phyloP scores from a whole-genome alignment of 2,329 filamentous ascomycete species.

The Cladobotryum protrusum region DNA sequence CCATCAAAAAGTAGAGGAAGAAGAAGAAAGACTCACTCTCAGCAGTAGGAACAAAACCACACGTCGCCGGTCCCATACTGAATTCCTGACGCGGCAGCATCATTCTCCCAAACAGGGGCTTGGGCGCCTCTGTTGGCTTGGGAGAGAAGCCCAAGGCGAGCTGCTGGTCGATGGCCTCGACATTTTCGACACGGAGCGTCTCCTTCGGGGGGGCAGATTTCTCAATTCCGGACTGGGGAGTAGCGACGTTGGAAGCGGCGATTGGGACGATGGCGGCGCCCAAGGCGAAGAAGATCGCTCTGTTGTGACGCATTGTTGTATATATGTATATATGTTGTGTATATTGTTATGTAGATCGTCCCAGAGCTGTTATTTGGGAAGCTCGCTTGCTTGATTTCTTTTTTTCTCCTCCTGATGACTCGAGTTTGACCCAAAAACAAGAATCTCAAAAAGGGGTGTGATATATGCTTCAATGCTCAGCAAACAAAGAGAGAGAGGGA shows the following conservation, averaged over 20 bases:
- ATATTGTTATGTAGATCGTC: neutral
- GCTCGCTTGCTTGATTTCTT: neutral
- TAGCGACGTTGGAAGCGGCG: slow-evolving; percentile 18
- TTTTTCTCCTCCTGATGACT: too few relatives aligned
- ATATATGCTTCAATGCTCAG: neutral
- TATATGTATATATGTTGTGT: neutral
- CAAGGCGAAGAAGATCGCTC: slow-evolving; percentile 18
- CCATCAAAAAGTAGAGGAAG: neutral
- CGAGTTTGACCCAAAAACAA: neutral
- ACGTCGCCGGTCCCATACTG: slow-evolving; percentile 23
- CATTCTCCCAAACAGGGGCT: slow-evolving; percentile 23
- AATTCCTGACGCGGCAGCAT: slow-evolving; percentile 23
- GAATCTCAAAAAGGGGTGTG: neutral
- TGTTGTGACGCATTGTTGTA: slow-evolving; percentile 6
- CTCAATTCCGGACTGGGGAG: slow-evolving; percentile 16
- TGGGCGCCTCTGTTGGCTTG: slow-evolving; percentile 25
- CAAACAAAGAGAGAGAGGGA: too few relatives aligned
- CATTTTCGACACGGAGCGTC: slow-evolving; percentile 16
- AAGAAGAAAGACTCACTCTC: slow-evolving; percentile 22
- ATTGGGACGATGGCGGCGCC: slow-evolving; percentile 11
- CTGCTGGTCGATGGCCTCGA: slow-evolving; percentile 14
- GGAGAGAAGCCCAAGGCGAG: slow-evolving; percentile 27
- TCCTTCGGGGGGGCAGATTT: slow-evolving; percentile 23
- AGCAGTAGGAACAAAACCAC: slow-evolving; percentile 22
- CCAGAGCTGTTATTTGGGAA: neutral